phyloP scores from a whole-genome alignment of 176 grass and related monocot species.

The Panicum miliaceum region DNA sequence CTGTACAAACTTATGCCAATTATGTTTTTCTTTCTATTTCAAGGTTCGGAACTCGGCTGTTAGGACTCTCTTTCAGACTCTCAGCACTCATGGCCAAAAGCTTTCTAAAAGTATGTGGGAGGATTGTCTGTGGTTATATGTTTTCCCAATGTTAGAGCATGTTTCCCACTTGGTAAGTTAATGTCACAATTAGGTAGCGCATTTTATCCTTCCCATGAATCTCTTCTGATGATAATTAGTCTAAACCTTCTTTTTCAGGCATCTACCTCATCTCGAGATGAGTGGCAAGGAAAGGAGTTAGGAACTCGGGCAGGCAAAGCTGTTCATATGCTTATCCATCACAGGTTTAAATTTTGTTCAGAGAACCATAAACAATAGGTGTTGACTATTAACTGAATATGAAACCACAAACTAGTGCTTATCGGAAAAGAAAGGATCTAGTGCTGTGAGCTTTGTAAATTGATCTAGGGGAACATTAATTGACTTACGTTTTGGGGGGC shows the following conservation, averaged over 20 bases:
- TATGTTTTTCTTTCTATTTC: constrained; percentile 27
- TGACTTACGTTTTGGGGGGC: background rate
- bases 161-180: constrained; percentile 95
- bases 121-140: constrained; percentile 90
- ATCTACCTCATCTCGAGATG: constrained; percentile 90
- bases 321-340: constrained; percentile 99
- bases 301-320: constrained; percentile 94
- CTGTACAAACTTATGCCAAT: background rate
- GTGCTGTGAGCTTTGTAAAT: background rate
- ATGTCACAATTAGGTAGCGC: constrained; percentile 11
- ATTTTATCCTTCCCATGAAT: constrained; percentile 34
- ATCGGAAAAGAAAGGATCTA: constrained; percentile 3
- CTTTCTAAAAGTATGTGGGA: constrained; percentile 93
- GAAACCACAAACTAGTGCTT: background rate
- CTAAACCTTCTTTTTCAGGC: constrained; percentile 64
- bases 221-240: constrained; percentile 36
- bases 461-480: background rate
- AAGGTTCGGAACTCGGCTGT: constrained; percentile 97
- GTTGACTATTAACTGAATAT: constrained; percentile 21
- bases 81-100: constrained; percentile 95
- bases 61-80: constrained; percentile 89
- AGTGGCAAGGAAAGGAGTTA: constrained; percentile 98
- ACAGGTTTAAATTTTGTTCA: constrained; percentile 65
- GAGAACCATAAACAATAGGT: constrained; percentile 9
- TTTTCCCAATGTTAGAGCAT: constrained; percentile 93